These are phyloP conservation scores for Suhomyces kunorum DNA, from an alignment of 1,139 yeast species.

Conservation along the genomic window DNA sequence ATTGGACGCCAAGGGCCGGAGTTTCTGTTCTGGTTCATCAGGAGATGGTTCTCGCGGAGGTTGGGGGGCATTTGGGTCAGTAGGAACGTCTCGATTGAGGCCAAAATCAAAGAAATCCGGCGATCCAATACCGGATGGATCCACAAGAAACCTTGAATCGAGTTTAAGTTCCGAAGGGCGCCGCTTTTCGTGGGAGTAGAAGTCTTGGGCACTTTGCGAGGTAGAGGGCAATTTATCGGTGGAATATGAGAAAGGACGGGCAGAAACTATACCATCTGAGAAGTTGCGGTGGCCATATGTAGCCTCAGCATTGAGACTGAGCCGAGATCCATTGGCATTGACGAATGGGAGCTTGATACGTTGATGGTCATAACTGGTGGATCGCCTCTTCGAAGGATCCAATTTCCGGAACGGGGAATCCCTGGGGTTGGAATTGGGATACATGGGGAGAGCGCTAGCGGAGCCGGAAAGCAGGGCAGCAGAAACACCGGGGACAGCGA, in stretches of 20 bases:
- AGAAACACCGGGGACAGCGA: too few species aligned
- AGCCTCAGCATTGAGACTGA: constrained; percentile 14
- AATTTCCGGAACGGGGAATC: not conserved
- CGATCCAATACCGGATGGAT: not conserved
- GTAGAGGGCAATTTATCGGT: constrained; percentile 10
- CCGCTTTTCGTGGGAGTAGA: constrained; percentile 10
- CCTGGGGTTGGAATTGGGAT: not conserved
- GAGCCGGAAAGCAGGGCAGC: not conserved
- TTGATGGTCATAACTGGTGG: constrained; percentile 34
- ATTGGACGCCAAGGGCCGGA: not conserved
- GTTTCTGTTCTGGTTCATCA: not conserved
- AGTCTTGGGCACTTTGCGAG: constrained; percentile 13
- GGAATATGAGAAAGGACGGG: constrained; percentile 7
- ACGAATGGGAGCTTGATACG: constrained; percentile 26
- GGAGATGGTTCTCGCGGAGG: not conserved
- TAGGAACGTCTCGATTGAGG: not conserved
- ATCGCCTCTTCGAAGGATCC: constrained; percentile 22
- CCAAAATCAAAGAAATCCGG: constrained; percentile 9
- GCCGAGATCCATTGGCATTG: constrained; percentile 12
- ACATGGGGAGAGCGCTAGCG: not conserved
- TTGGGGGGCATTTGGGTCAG: not conserved
- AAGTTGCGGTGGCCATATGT: constrained; percentile 11
- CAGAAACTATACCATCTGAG: constrained; percentile 18
- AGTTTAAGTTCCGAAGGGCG: constrained; percentile 1
- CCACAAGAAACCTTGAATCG: not conserved